phyloP scores from a whole-genome alignment of 805 yeast species.

The Hyphopichia homilentoma region DNA sequence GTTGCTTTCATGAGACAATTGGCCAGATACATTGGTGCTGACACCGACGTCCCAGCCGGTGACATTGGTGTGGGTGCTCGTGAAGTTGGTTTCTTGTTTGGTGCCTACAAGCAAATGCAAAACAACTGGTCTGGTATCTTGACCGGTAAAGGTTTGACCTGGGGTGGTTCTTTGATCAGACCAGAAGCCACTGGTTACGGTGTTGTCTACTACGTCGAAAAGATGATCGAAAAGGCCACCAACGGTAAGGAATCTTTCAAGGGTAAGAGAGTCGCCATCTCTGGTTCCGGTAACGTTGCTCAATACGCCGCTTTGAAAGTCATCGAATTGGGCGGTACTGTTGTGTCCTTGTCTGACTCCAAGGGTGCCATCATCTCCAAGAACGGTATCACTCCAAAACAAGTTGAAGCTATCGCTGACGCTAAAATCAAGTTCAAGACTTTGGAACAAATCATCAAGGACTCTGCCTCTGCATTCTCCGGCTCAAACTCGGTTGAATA shows the following conservation, averaged over 20 bases:
- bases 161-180: constrained; percentile 99
- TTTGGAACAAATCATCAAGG: constrained; percentile 61
- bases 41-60: constrained; percentile 99
- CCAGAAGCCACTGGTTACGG: constrained; percentile 99
- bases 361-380: constrained; percentile 81
- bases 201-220: constrained; percentile 92
- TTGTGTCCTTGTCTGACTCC: constrained; percentile 91
- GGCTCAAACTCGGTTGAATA: constrained; percentile 59
- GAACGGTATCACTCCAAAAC: constrained; percentile 80
- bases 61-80: constrained; percentile 98
- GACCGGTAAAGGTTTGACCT: constrained; percentile 95
- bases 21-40: constrained; percentile 93
- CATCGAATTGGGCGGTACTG: constrained; percentile 94
- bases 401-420: constrained; percentile 66
- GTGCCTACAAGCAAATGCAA: constrained; percentile 90
- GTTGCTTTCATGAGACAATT: constrained; percentile 93
- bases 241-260: constrained; percentile 83
- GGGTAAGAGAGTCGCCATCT: constrained; percentile 93
- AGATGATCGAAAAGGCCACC: constrained; percentile 93
- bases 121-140: constrained; percentile 96
- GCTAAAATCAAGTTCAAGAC: constrained; percentile 79
- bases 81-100: constrained; percentile 91
- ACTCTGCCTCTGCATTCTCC: constrained; percentile 54
- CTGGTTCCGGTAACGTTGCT: constrained; percentile 99
- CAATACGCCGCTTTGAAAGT: constrained; percentile 98